Evolutionary conservation across 2,329 filamentous ascomycete genomes (phyloP).

Genomic region (Apiospora pterosperma): DNA sequence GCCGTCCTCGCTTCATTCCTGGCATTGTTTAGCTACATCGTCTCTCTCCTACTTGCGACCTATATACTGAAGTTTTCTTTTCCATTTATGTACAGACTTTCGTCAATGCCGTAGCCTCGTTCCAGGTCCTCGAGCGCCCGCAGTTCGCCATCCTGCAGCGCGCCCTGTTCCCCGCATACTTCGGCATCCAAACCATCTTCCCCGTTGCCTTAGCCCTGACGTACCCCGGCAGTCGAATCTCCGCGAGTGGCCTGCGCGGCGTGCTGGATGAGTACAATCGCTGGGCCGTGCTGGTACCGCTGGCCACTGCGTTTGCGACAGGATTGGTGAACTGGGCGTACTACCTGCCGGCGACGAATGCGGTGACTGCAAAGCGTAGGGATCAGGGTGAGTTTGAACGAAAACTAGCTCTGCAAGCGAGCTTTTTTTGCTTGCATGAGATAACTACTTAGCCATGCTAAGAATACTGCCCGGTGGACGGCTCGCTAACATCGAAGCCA

Average conservation of each 20-base stretch:
- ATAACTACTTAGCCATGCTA: neutral
- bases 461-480: neutral
- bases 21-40: neutral
- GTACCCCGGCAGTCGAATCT: constrained; percentile 62
- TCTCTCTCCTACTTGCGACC: neutral
- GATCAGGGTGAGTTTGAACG: constrained; percentile 65
- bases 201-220: constrained; percentile 75
- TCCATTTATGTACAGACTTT: constrained; percentile 58
- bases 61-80: neutral
- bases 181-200: constrained; percentile 74
- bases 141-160: constrained; percentile 80
- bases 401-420: too few species aligned
- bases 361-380: constrained; percentile 71
- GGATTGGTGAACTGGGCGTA: constrained; percentile 68
- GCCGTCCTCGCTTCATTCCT: constrained; percentile 9
- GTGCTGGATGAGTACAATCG: constrained; percentile 59
- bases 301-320: constrained; percentile 67
- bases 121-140: constrained; percentile 70
- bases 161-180: constrained; percentile 84
- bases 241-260: constrained; percentile 47
- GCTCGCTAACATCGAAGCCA: neutral
- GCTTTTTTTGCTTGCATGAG: too few species aligned
- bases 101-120: constrained; percentile 69
- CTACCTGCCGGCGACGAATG: constrained; percentile 72
- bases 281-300: constrained; percentile 63